Evolutionary conservation across 108 stramenopile genomes (phyloP).

Genomic region (Phaeodactylum tricornutum): DNA sequence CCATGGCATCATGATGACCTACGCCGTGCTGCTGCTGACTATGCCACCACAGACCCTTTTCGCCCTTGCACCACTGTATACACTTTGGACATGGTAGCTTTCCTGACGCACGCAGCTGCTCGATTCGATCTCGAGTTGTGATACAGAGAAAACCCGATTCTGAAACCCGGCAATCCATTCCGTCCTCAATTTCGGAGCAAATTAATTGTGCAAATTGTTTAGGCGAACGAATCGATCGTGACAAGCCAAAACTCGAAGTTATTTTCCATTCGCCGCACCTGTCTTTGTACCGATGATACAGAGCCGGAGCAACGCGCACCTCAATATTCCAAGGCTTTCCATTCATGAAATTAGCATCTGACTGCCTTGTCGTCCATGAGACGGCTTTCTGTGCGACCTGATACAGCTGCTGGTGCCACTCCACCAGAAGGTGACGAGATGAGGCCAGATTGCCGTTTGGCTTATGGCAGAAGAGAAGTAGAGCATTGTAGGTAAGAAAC

Average conservation of each 20-base stretch:
- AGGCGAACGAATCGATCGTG: constrained; percentile 29
- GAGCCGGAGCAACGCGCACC: constrained; percentile 38
- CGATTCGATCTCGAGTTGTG: constrained; percentile 30
- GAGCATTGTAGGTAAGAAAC: too few species aligned
- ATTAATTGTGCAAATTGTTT: constrained; percentile 35
- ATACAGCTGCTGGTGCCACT: too few species aligned
- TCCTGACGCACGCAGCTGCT: constrained; percentile 25
- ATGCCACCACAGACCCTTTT: constrained; percentile 87
- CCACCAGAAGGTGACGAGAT: too few species aligned
- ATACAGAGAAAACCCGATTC: constrained; percentile 60
- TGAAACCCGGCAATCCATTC: constrained; percentile 17
- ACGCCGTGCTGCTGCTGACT: constrained; percentile 43
- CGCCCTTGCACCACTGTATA: constrained; percentile 69
- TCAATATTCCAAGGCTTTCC: constrained; percentile 60
- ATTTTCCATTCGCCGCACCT: constrained; percentile 1
- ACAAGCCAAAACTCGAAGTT: constrained; percentile 52
- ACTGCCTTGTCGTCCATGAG: too few species aligned
- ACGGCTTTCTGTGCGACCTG: too few species aligned
- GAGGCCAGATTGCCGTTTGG: too few species aligned
- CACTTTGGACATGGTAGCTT: constrained; percentile 67
- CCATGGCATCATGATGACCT: constrained; percentile 27
- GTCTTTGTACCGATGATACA: constrained; percentile 42
- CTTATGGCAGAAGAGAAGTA: too few species aligned
- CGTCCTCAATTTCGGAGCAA: constrained; percentile 12
- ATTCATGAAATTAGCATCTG: too few species aligned